Conservation (phyloP, 129 eudicot species). For the Sambucus nigra region DNA sequence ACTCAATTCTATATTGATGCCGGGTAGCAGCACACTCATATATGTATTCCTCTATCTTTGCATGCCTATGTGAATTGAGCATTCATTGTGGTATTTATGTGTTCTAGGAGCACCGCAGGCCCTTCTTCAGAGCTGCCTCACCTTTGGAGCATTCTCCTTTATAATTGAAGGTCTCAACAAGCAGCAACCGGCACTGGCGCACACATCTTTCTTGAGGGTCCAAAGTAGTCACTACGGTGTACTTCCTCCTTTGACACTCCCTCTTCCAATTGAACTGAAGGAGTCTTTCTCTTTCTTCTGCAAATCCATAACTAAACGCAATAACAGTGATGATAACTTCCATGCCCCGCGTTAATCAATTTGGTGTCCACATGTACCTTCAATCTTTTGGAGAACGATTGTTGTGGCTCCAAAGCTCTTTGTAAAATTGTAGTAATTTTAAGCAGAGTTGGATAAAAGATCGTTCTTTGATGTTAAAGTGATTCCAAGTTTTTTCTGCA, state of each 20-base stretch:
- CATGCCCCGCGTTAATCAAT: slow-evolving; percentile 13
- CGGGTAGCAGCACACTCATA: too few relatives aligned
- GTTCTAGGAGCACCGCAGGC: slow-evolving; percentile 77
- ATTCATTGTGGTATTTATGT: neutral
- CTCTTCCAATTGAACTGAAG: slow-evolving; percentile 67
- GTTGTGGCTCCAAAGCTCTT: slow-evolving; percentile 2
- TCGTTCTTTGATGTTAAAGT: too few relatives aligned
- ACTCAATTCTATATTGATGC: too few relatives aligned
- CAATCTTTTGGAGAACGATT: slow-evolving; percentile 2
- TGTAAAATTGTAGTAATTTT: slow-evolving; percentile 27
- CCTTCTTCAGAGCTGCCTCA: slow-evolving; percentile 76
- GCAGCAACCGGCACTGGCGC: slow-evolving; percentile 78
- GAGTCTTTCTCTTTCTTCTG: slow-evolving; percentile 69
- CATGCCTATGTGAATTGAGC: too few relatives aligned
- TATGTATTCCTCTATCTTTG: too few relatives aligned
- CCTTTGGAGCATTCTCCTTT: slow-evolving; percentile 84
- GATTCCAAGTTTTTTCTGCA: too few relatives aligned
- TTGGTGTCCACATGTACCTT: too few relatives aligned
- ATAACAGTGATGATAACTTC: too few relatives aligned
- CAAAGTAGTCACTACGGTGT: slow-evolving; percentile 25
- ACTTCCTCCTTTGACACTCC: slow-evolving; percentile 65
- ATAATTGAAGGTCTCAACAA: slow-evolving; percentile 83
- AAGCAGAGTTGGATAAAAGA: too few relatives aligned
- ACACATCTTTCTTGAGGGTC: slow-evolving; percentile 21
- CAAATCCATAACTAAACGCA: slow-evolving; percentile 34